These are phyloP conservation scores for Hapsidospora chrysogenum DNA, from an alignment of 495 filamentous ascomycete species.

Conservation along the genomic window DNA sequence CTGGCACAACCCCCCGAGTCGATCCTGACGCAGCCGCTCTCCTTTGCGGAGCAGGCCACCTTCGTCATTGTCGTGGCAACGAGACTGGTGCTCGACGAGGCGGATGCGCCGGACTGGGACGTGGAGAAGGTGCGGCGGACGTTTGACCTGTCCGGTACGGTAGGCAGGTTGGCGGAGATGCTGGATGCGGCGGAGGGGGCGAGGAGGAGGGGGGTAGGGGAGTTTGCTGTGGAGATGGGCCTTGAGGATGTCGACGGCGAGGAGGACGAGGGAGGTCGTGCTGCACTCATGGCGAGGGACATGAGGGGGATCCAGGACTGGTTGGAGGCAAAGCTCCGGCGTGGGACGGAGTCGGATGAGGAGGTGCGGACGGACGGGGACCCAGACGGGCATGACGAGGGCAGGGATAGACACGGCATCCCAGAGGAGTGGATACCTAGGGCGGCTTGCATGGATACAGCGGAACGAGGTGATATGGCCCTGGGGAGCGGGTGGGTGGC, in stretches of 20 bases:
- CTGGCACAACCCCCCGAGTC: slow-evolving; percentile 8
- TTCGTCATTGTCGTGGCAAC: slow-evolving; percentile 11
- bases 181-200: not conserved
- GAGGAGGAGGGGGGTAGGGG: not conserved
- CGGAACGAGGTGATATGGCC: too few relatives aligned
- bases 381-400: too few relatives aligned
- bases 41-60: slow-evolving; percentile 7
- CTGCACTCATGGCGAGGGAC: not conserved
- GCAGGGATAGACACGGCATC: not conserved
- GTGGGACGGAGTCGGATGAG: not conserved
- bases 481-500: not conserved
- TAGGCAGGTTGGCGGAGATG: slow-evolving; percentile 6
- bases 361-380: too few relatives aligned
- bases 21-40: slow-evolving; percentile 9
- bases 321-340: not conserved
- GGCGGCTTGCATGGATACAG: too few relatives aligned
- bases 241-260: not conserved
- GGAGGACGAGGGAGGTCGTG: not conserved
- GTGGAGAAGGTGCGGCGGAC: slow-evolving; percentile 7
- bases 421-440: not conserved
- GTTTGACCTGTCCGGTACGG: slow-evolving; percentile 8
- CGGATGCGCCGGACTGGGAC: slow-evolving; percentile 13
- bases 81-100: slow-evolving; percentile 10
- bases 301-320: not conserved
- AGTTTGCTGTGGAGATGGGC: not conserved